phyloP scores from a whole-genome alignment of 2,329 filamentous ascomycete genomes.

The Aspergillus chevalieri region DNA sequence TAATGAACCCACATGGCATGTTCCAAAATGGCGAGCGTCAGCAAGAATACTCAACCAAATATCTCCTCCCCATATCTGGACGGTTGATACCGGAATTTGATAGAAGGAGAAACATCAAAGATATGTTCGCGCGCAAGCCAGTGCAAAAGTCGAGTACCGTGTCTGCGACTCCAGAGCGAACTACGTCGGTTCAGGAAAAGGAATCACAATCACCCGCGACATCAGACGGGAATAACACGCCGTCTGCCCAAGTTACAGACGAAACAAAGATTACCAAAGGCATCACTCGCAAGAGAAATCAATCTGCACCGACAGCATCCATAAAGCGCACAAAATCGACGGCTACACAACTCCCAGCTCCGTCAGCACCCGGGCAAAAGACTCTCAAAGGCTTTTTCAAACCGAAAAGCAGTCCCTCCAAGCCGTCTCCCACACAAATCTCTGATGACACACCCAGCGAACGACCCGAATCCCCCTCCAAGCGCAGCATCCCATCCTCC shows the following conservation, averaged over 20 bases:
- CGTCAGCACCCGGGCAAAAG: conserved; percentile 46
- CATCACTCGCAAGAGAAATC: conserved; percentile 31
- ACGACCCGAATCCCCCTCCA: background rate
- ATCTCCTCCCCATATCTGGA: conserved; percentile 68
- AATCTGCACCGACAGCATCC: conserved; percentile 21
- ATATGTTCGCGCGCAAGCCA: conserved; percentile 74
- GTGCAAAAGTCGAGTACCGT: conserved; percentile 13
- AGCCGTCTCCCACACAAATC: background rate
- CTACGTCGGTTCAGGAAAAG: background rate
- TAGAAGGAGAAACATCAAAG: conserved; percentile 74
- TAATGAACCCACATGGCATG: conserved; percentile 70
- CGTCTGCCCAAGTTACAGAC: background rate
- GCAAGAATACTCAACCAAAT: conserved; percentile 58
- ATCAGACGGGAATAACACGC: background rate
- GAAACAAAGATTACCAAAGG: conserved; percentile 8
- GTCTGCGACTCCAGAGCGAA: background rate
- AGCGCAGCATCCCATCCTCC: background rate
- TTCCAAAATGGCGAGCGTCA: conserved; percentile 63
- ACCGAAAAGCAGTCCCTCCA: conserved; percentile 39
- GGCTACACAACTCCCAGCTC: conserved; percentile 9
- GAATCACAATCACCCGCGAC: conserved; percentile 1
- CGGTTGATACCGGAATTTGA: conserved; percentile 84
- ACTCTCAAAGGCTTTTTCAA: conserved; percentile 78
- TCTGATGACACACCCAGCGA: background rate
- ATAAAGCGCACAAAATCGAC: conserved; percentile 50